phyloP scores from a whole-genome alignment of 2,329 filamentous ascomycete species.

The Chrysosporium queenslandicum region DNA sequence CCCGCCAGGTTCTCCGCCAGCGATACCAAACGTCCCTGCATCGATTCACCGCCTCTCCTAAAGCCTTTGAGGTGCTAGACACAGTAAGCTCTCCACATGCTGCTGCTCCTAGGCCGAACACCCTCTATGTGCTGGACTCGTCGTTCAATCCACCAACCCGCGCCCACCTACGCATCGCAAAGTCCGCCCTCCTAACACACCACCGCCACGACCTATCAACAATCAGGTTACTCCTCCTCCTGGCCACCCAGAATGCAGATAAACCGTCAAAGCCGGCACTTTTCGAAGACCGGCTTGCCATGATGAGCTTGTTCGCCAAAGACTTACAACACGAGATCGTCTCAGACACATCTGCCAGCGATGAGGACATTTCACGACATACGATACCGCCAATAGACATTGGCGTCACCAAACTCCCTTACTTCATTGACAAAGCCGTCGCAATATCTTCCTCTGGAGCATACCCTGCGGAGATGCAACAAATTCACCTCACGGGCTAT shows the following conservation, averaged over 20 bases:
- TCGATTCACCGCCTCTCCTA: constrained; percentile 34
- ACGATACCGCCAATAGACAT: constrained; percentile 35
- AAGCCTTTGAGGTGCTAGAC: constrained; percentile 28
- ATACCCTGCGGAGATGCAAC: constrained; percentile 32
- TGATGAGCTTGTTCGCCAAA: constrained; percentile 41
- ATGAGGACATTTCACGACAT: not conserved
- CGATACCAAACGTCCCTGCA: constrained; percentile 35
- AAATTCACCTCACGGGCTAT: constrained; percentile 41
- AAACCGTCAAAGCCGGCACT: constrained; percentile 44
- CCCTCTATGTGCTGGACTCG: constrained; percentile 55
- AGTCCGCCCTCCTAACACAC: constrained; percentile 39
- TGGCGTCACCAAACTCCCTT: constrained; percentile 40
- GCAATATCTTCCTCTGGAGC: constrained; percentile 31
- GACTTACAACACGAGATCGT: constrained; percentile 25
- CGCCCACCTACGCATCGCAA: constrained; percentile 49
- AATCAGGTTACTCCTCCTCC: constrained; percentile 46
- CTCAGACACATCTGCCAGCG: not conserved
- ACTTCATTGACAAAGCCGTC: constrained; percentile 40
- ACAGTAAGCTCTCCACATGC: constrained; percentile 20
- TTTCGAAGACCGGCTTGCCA: constrained; percentile 41
- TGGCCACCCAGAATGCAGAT: constrained; percentile 56
- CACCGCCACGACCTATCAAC: constrained; percentile 25
- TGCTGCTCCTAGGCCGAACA: constrained; percentile 14
- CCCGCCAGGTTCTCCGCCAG: constrained; percentile 27
- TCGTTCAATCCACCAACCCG: constrained; percentile 57